These are phyloP conservation scores for Penicillium pulvis DNA, from an alignment of 495 filamentous ascomycete species.

Conservation along the genomic window DNA sequence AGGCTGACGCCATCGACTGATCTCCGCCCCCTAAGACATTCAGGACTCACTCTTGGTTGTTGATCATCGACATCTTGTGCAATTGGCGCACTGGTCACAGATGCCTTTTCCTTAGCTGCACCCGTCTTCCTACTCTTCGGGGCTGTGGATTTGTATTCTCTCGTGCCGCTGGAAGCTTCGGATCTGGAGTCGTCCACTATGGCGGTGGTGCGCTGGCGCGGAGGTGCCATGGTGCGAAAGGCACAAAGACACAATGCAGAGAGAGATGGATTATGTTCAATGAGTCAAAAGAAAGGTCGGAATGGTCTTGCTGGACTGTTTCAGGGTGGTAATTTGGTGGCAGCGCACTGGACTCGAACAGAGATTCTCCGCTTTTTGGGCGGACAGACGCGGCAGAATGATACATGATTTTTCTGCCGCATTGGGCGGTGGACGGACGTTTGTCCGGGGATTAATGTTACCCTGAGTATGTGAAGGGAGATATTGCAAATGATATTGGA, in stretches of 20 bases:
- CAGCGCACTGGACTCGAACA: conserved; percentile 14
- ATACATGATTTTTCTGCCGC: conserved; percentile 12
- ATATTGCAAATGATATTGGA: background rate
- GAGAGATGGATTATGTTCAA: conserved; percentile 3
- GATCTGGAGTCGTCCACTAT: conserved; percentile 55
- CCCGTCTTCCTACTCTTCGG: conserved; percentile 39
- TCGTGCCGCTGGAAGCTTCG: conserved; percentile 55
- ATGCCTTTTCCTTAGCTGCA: conserved; percentile 32
- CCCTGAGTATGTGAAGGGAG: too few relatives aligned
- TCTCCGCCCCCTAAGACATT: conserved; percentile 4
- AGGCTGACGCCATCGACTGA: conserved; percentile 7
- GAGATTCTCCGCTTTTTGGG: conserved; percentile 34
- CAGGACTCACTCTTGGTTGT: conserved; percentile 36
- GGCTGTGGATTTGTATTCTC: conserved; percentile 42
- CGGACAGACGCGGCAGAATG: conserved; percentile 45
- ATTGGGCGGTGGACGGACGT: conserved; percentile 18
- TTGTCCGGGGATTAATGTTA: conserved; percentile 9
- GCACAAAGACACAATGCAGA: conserved; percentile 3
- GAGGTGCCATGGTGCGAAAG: conserved; percentile 43
- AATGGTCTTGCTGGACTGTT: conserved; percentile 2
- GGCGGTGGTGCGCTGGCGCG: conserved; percentile 46
- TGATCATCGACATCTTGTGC: conserved; percentile 28
- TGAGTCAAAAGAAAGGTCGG: background rate
- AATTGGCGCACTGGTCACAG: conserved; percentile 42
- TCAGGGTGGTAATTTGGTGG: conserved; percentile 8